Evolutionary conservation across 2,329 filamentous ascomycete species (phyloP).

Genomic region (Corniculantispora saksenae): DNA sequence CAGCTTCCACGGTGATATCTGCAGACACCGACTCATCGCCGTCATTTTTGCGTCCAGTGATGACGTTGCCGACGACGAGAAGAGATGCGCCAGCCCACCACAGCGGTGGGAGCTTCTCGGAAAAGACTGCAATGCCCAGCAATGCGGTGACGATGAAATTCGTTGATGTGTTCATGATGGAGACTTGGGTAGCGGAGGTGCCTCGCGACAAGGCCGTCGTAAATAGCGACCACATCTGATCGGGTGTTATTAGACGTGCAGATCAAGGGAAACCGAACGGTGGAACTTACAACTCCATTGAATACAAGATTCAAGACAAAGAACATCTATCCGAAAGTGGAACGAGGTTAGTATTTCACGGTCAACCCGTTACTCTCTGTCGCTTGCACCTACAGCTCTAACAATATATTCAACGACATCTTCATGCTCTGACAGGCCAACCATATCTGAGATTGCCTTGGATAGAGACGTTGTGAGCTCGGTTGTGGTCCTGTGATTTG

Average conservation of each 20-base stretch:
- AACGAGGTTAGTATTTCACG: slow-evolving; percentile 2
- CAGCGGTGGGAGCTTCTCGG: slow-evolving; percentile 67
- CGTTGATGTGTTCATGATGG: slow-evolving; percentile 78
- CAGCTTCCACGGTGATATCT: background rate
- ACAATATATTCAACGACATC: slow-evolving; percentile 49
- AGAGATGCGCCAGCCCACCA: slow-evolving; percentile 77
- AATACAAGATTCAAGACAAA: slow-evolving; percentile 74
- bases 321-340: slow-evolving; percentile 55
- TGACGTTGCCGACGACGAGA: slow-evolving; percentile 74
- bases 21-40: slow-evolving; percentile 26
- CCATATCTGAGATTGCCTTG: slow-evolving; percentile 41
- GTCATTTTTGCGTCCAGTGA: slow-evolving; percentile 72
- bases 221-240: slow-evolving; percentile 79
- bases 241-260: slow-evolving; percentile 13
- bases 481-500: slow-evolving; percentile 52
- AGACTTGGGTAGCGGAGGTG: slow-evolving; percentile 75
- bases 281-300: slow-evolving; percentile 63
- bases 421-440: slow-evolving; percentile 46
- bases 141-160: slow-evolving; percentile 81
- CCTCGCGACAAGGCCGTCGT: slow-evolving; percentile 75
- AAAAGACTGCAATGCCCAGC: slow-evolving; percentile 69
- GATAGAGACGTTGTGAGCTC: slow-evolving; percentile 54
- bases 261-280: background rate
- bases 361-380: no score
- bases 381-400: slow-evolving; percentile 45